phyloP scores from a whole-genome alignment of 352 stramenopile species.

The Phytophthora lateralis region DNA sequence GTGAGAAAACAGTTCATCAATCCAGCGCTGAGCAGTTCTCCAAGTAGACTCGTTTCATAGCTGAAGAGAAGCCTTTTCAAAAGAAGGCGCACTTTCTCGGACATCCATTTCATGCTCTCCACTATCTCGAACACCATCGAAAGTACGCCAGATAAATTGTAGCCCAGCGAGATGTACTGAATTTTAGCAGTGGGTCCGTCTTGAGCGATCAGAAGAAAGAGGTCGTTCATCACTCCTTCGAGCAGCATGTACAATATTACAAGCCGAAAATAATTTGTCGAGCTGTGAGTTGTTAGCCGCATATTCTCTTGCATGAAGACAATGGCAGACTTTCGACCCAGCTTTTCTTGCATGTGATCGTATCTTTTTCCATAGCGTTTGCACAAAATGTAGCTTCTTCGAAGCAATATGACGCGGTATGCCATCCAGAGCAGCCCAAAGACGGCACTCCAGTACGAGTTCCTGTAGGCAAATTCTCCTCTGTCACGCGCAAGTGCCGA shows the following conservation, averaged over 20 bases:
- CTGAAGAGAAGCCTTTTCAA: constrained; percentile 20
- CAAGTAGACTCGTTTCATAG: constrained; percentile 15
- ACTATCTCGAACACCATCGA: constrained; percentile 30
- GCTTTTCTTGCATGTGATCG: neutral
- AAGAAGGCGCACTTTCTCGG: neutral
- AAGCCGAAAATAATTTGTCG: constrained; percentile 11
- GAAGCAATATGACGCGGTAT: constrained; percentile 22
- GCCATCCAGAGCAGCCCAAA: constrained; percentile 13
- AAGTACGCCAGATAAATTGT: constrained; percentile 25
- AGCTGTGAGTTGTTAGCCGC: constrained; percentile 8
- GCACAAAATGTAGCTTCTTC: constrained; percentile 18
- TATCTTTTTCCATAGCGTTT: constrained; percentile 2
- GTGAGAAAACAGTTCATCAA: constrained; percentile 15
- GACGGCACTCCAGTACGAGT: constrained; percentile 21
- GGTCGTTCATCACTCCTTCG: constrained; percentile 27
- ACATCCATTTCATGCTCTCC: constrained; percentile 12
- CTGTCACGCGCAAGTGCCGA: constrained; percentile 7
- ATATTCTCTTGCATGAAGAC: constrained; percentile 19
- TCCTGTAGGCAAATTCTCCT: constrained; percentile 8
- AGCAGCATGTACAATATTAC: constrained; percentile 20
- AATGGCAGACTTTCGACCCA: constrained; percentile 1
- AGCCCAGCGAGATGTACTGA: constrained; percentile 30
- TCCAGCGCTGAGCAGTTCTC: constrained; percentile 8
- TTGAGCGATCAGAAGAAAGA: constrained; percentile 31
- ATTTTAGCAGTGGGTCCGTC: constrained; percentile 9